Base-by-base conservation (phyloP, 192 early-diverging fungal species). In the Linnemannia hyalina region DNA sequence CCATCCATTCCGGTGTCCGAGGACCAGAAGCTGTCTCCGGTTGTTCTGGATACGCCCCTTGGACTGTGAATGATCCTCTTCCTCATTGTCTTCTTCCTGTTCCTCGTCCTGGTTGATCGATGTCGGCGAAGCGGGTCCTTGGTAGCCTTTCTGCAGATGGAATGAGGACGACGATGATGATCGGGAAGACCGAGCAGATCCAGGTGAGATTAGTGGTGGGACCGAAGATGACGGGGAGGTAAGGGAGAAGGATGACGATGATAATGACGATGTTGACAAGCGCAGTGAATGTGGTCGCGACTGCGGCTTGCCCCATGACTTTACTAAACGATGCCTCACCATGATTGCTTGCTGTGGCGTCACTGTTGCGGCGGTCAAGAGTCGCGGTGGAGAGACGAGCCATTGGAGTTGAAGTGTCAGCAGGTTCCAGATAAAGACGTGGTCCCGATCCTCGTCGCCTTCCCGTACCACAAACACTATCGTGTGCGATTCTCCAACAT, bases 271-370 rank as follows among this genome's bases (percentile, higher is more conserved):
- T 32, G 40, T 73, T 42, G 72, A 44, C 20, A 38, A 41, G 22
- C 38, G 35, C 20, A 38, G 47, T 20, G 47, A 54, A 36, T 10
- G 35, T 32, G 35, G 49, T 71, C 35, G 68, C 38, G 36, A 32
- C 6, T 74, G 71, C 49, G 57, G 29, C 72, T 72, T 85, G 55
- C 84, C 84, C 84, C 84, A 86, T n/a, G 78, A 78, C 80, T 81
- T 86, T 81, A 86, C 80, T 81, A 86, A 86, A 86, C 84, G 84
- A 86, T 86, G 84, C 71, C 84, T 86, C 84, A 86, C 84, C 84
- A 72, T 86, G 71, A 86, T 74, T 81, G 79, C 84, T 75, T 86
- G 79, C 84, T 86, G 84, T 63, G 84, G 70, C 44, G 79, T 86
- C 36, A 86, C 84, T 65, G 76, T 81, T n/a, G 46, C 79, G 65